Base-by-base conservation (phyloP, 139 green algal species). In the Cymbomonas tetramitiformis region DNA sequence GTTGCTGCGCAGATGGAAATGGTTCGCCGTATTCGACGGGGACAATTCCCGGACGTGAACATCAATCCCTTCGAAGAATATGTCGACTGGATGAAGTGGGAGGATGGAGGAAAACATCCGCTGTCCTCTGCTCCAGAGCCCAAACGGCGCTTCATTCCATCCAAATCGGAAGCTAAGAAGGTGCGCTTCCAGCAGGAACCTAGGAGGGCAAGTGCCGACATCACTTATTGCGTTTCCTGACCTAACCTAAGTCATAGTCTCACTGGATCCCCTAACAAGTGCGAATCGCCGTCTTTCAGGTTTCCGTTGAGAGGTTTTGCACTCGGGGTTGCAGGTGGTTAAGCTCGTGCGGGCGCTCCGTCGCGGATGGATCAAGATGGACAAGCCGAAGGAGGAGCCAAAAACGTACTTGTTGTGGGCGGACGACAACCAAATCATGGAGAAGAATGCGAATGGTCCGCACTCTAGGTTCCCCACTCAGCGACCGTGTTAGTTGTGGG, bases 161-260 rank as follows among this genome's bases (percentile, higher is more conserved):
- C 85, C 21, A 94, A 96, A 58, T 89, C 80, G 72, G 90, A 98
- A 74, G 90, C 94, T 67, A 85, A 93, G 50, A 88, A 87, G 85
- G 65, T 71, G 36, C 44, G n/a, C n/a, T n/a, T n/a, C n/a, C n/a
- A n/a, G n/a, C n/a, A n/a, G n/a, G n/a, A n/a, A n/a, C n/a, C n/a
- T n/a, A n/a, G n/a, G n/a, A n/a, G n/a, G n/a, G n/a, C n/a, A n/a
- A n/a, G n/a, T n/a, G n/a, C n/a, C n/a, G n/a, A n/a, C n/a, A n/a
- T n/a, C n/a, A n/a, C n/a, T n/a, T n/a, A n/a, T n/a, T n/a, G n/a
- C n/a, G n/a, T n/a, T n/a, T n/a, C n/a, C n/a, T n/a, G n/a, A n/a
- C n/a, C n/a, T n/a, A n/a, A n/a, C n/a, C n/a, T n/a, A n/a, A n/a
- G n/a, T n/a, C n/a, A n/a, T n/a, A n/a, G n/a, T n/a, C n/a, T n/a